These are phyloP conservation scores for Alternaria panax DNA, from an alignment of 2,329 filamentous ascomycete species.

Conservation along the genomic window DNA sequence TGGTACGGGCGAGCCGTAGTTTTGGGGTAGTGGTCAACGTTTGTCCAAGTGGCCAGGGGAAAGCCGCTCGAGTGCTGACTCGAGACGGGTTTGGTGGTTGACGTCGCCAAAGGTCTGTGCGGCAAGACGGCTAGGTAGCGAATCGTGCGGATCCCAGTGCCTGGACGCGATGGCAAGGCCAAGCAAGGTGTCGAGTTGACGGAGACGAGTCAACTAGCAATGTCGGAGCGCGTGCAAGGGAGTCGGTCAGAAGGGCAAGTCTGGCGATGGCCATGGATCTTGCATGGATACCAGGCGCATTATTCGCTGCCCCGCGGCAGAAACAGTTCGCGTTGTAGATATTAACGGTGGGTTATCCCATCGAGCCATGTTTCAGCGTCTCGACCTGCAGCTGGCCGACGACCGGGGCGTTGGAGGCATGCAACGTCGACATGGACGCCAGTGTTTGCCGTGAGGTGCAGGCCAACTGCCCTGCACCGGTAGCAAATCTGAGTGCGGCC, in stretches of 20 bases:
- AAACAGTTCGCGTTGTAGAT: constrained; percentile 22
- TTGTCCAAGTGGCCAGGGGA: constrained; percentile 2
- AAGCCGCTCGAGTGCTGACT: constrained; percentile 15
- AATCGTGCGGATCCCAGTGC: constrained; percentile 1
- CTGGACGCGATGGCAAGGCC: neutral
- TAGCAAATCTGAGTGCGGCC: constrained; percentile 5
- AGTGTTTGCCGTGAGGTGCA: constrained; percentile 6
- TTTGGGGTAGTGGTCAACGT: constrained; percentile 3
- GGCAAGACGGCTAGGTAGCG: neutral
- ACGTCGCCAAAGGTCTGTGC: constrained; percentile 11
- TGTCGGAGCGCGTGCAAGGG: neutral
- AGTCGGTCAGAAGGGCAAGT: neutral
- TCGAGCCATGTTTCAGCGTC: constrained; percentile 24
- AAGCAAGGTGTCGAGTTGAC: neutral
- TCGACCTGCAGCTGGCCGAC: constrained; percentile 11
- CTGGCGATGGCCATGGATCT: constrained; percentile 8
- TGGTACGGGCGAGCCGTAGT: neutral
- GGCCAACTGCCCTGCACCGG: constrained; percentile 5
- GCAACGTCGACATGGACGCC: neutral
- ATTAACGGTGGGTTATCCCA: constrained; percentile 12
- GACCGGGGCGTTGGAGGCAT: constrained; percentile 8
- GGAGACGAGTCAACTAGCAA: neutral
- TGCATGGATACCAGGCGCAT: neutral
- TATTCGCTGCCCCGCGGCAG: constrained; percentile 13
- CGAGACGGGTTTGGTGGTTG: constrained; percentile 7